Percentiles rank a stretch among this genome's conserved stretches.
Evolutionary conservation across 2,329 filamentous ascomycete species (phyloP).

Genomic region (Alternaria arborescens): DNA sequence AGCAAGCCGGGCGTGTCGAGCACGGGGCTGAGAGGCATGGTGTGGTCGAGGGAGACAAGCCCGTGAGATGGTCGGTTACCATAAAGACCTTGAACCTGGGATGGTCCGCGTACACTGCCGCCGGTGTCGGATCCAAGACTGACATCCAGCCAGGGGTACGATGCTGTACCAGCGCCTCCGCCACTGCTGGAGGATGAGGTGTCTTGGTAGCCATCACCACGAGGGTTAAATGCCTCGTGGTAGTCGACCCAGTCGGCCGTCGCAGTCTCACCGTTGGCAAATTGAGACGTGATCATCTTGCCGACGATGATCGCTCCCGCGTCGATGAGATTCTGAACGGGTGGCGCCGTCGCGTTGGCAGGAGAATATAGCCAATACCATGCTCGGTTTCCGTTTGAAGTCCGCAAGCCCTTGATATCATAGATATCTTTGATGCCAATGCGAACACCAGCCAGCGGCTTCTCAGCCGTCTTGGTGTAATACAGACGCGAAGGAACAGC

Average conservation of each 20-base stretch:
- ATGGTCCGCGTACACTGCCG: slow-evolving; percentile 60
- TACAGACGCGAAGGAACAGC: slow-evolving; percentile 64
- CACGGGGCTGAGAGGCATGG: slow-evolving; percentile 59
- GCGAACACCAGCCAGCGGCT: slow-evolving; percentile 68
- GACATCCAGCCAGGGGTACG: slow-evolving; percentile 61
- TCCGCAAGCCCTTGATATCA: slow-evolving; percentile 66
- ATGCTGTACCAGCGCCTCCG: slow-evolving; percentile 55
- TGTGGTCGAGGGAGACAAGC: slow-evolving; percentile 57
- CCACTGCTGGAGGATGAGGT: slow-evolving; percentile 58
- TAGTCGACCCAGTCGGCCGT: slow-evolving; percentile 62
- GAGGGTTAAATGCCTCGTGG: slow-evolving; percentile 55
- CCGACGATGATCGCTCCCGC: slow-evolving; percentile 64
- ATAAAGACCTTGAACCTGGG: slow-evolving; percentile 59
- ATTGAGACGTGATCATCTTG: slow-evolving; percentile 58
- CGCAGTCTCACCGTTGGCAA: slow-evolving; percentile 57
- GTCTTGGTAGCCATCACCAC: slow-evolving; percentile 57
- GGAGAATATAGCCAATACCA: slow-evolving; percentile 64
- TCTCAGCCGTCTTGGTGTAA: slow-evolving; percentile 58
- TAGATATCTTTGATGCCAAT: slow-evolving; percentile 71
- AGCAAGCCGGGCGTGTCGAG: slow-evolving; percentile 60
- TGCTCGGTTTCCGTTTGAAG: slow-evolving; percentile 65
- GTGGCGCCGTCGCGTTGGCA: slow-evolving; percentile 57
- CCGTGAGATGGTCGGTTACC: slow-evolving; percentile 61
- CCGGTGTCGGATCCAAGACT: slow-evolving; percentile 61
- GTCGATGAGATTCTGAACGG: slow-evolving; percentile 65